These are phyloP conservation scores for Colletotrichum tabaci DNA, from an alignment of 2,329 filamentous ascomycete species.

Conservation along the genomic window DNA sequence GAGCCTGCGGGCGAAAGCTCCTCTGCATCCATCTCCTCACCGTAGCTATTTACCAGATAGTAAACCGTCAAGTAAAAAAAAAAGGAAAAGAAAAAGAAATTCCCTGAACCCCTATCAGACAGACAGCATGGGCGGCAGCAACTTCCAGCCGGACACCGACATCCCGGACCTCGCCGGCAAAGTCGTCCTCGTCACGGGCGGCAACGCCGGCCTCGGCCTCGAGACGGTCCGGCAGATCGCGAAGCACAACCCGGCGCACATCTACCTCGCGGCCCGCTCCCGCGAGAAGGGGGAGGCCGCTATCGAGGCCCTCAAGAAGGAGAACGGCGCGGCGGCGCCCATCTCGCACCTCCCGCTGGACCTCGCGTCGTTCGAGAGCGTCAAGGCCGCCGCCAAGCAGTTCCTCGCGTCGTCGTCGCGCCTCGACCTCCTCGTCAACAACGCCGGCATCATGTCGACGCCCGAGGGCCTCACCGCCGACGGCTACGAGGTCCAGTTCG, in stretches of 20 bases:
- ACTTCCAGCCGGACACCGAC: constrained; percentile 43
- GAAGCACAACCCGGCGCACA: constrained; percentile 49
- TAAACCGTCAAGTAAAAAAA: too few relatives aligned
- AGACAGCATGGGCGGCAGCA: constrained; percentile 12
- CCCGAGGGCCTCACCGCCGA: constrained; percentile 47
- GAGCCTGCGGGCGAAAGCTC: too few relatives aligned
- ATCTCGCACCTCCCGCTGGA: constrained; percentile 34
- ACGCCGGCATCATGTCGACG: constrained; percentile 48
- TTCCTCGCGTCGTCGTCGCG: constrained; percentile 36
- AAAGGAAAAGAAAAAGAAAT: too few relatives aligned
- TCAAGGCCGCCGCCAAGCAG: constrained; percentile 39
- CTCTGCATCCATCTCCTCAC: too few relatives aligned
- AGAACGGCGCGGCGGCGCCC: constrained; percentile 10
- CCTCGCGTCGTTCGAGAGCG: constrained; percentile 37
- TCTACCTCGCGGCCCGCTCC: constrained; percentile 43
- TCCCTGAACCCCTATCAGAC: too few relatives aligned
- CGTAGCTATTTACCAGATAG: too few relatives aligned
- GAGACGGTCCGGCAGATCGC: constrained; percentile 56
- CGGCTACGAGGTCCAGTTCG: constrained; percentile 52
- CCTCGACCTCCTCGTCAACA: constrained; percentile 52
- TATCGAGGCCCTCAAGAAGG: constrained; percentile 25
- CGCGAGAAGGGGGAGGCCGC: constrained; percentile 34
- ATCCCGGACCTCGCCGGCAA: constrained; percentile 54
- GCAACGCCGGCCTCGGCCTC: constrained; percentile 58
- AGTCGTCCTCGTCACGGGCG: constrained; percentile 56